These are phyloP conservation scores for Psilocybe cubensis DNA, from an alignment of 768 basidiomycete species.

Conservation along the genomic window DNA sequence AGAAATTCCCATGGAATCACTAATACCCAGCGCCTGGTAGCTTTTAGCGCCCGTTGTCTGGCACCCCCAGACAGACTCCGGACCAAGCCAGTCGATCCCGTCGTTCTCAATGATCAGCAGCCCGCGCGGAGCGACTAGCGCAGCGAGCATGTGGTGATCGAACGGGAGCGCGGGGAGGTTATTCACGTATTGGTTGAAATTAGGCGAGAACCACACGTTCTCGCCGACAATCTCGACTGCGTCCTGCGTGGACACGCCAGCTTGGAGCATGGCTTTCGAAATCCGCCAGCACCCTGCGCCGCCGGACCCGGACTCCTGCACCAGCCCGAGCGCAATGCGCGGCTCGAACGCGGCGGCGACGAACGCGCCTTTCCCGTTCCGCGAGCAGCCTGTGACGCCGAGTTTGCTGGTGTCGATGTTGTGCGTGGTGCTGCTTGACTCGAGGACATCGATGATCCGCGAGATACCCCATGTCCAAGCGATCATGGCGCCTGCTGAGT, in stretches of 20 bases:
- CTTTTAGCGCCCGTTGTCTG: conserved; percentile 53
- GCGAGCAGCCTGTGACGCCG: conserved; percentile 62
- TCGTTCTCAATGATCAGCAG: conserved; percentile 60
- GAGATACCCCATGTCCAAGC: conserved; percentile 68
- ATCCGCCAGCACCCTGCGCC: conserved; percentile 65
- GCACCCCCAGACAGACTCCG: conserved; percentile 52
- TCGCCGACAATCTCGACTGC: conserved; percentile 61
- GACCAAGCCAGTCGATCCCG: conserved; percentile 58
- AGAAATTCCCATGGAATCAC: conserved; percentile 53
- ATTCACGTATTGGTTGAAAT: conserved; percentile 51
- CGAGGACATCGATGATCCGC: conserved; percentile 64
- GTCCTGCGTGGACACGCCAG: conserved; percentile 52
- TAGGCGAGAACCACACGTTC: conserved; percentile 64
- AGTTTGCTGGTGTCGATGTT: conserved; percentile 52
- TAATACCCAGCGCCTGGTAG: conserved; percentile 52
- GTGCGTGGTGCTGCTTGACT: conserved; percentile 44
- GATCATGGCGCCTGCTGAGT: conserved; percentile 55
- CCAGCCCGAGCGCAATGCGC: conserved; percentile 62
- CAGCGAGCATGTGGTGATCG: conserved; percentile 63
- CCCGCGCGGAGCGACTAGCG: conserved; percentile 56
- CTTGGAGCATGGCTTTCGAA: conserved; percentile 47
- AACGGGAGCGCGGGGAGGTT: conserved; percentile 50
- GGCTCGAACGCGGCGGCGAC: conserved; percentile 62
- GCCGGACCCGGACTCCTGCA: conserved; percentile 66
- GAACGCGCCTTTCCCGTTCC: conserved; percentile 64